Percentiles rank a stretch among this genome's conserved stretches.
Conservation (phyloP, 768 basidiomycete genomes). For the Lentinus brumalis region DNA sequence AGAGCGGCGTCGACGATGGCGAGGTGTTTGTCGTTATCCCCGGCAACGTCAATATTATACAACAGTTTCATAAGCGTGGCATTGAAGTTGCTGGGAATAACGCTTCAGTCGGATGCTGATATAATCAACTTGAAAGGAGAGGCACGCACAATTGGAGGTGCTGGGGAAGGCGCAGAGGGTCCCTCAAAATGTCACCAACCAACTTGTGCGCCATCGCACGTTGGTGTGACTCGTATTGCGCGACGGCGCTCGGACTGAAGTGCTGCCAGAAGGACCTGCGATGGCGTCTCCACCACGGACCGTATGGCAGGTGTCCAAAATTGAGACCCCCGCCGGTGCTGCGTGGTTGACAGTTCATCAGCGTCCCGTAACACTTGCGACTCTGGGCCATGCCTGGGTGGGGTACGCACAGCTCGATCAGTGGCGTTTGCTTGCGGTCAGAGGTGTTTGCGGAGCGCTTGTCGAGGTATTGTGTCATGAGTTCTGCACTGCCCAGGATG, state of each 20-base stretch:
- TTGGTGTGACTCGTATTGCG: not conserved
- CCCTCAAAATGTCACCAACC: not conserved
- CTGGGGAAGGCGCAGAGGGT: not conserved
- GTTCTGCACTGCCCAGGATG: conserved; percentile 4
- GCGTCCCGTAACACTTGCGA: not conserved
- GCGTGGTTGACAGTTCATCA: not conserved
- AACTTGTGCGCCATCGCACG: not conserved
- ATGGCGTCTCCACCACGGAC: conserved; percentile 4
- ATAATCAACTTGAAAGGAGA: too few relatives aligned
- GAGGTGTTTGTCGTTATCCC: conserved; percentile 29
- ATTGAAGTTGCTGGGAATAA: not conserved
- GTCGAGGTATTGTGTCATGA: conserved; percentile 14
- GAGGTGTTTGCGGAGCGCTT: conserved; percentile 22
- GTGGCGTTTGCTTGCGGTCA: conserved; percentile 15
- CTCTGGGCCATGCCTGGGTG: not conserved
- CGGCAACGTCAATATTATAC: conserved; percentile 30
- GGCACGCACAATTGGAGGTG: conserved; percentile 8
- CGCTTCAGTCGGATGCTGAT: not conserved
- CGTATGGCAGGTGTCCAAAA: conserved; percentile 8
- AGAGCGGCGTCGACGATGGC: not conserved
- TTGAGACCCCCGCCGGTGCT: conserved; percentile 3
- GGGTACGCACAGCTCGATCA: conserved; percentile 25
- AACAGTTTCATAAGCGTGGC: conserved; percentile 24
- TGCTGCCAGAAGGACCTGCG: conserved; percentile 8
- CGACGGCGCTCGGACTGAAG: not conserved